A percentile compares a stretch with the other conserved stretches of the same genome.
Evolutionary conservation across 306 rosid species (phyloP).

Genomic region (Cicer cuneatum): DNA sequence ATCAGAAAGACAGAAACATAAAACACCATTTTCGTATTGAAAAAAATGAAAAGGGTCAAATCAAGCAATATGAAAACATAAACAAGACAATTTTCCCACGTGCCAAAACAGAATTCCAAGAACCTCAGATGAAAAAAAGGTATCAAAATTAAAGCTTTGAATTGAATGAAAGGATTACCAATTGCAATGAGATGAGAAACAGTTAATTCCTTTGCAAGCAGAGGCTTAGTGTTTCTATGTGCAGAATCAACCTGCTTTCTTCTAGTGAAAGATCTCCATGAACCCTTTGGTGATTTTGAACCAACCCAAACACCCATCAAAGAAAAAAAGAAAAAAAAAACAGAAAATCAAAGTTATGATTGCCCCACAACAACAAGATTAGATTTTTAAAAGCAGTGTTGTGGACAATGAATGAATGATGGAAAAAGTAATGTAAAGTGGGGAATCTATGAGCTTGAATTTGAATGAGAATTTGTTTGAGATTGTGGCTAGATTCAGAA

Average conservation of each 20-base stretch:
- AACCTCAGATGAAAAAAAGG: slow-evolving; percentile 35
- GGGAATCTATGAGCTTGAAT: neutral
- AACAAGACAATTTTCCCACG: neutral
- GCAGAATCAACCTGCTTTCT: slow-evolving; percentile 83
- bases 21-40: neutral
- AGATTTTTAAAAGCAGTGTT: neutral
- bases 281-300: slow-evolving; percentile 47
- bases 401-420: neutral
- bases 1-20: slow-evolving; percentile 35
- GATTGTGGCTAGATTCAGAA: slow-evolving; percentile 2
- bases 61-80: neutral
- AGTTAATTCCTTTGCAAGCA: slow-evolving; percentile 81
- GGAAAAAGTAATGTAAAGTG: neutral
- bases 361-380: neutral
- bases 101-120: slow-evolving; percentile 8
- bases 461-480: neutral
- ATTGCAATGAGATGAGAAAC: slow-evolving; percentile 76
- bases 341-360: slow-evolving; percentile 19
- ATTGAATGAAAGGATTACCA: slow-evolving; percentile 55
- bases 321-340: neutral
- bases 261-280: slow-evolving; percentile 64
- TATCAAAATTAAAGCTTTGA: neutral
- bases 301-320: slow-evolving; percentile 65
- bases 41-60: neutral
- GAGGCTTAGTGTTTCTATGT: slow-evolving; percentile 39